Evolutionary conservation across 495 filamentous ascomycete species (phyloP).

Genomic region (Penicillium alfredii): DNA sequence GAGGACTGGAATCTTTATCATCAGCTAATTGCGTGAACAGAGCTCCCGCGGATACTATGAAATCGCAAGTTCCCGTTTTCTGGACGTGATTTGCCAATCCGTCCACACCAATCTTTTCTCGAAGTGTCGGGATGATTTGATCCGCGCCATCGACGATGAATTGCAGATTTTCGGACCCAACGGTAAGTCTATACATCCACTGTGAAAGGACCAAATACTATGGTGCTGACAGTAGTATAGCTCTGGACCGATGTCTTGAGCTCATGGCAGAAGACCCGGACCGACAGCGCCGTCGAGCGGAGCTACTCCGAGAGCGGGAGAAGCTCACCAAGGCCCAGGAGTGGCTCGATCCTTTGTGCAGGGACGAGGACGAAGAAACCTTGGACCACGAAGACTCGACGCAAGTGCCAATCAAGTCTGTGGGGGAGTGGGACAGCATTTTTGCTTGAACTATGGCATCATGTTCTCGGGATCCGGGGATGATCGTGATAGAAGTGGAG

Average conservation of each 20-base stretch:
- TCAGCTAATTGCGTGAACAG: slow-evolving; percentile 16
- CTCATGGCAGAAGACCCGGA: slow-evolving; percentile 46
- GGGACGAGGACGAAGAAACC: slow-evolving; percentile 16
- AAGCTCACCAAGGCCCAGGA: slow-evolving; percentile 42
- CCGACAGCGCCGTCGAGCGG: slow-evolving; percentile 32
- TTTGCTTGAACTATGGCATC: no score
- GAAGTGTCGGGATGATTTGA: slow-evolving; percentile 34
- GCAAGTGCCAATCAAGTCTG: no score
- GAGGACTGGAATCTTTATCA: not conserved
- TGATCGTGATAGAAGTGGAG: no score
- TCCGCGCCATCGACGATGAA: slow-evolving; percentile 25
- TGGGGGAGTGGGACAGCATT: no score
- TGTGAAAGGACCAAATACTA: not conserved
- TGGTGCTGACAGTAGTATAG: slow-evolving; percentile 6
- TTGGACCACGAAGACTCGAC: no score
- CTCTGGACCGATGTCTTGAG: slow-evolving; percentile 14
- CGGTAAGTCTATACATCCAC: slow-evolving; percentile 23
- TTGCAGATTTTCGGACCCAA: slow-evolving; percentile 32
- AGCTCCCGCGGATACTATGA: slow-evolving; percentile 48
- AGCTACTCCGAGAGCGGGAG: slow-evolving; percentile 36
- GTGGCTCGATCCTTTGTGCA: slow-evolving; percentile 27
- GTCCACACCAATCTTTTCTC: slow-evolving; percentile 43
- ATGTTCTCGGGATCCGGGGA: no score
- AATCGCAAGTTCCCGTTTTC: slow-evolving; percentile 43
- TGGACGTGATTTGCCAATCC: slow-evolving; percentile 43